These are phyloP conservation scores for Aspergillus jensenii DNA, from an alignment of 2,329 filamentous ascomycete genomes.

Conservation along the genomic window DNA sequence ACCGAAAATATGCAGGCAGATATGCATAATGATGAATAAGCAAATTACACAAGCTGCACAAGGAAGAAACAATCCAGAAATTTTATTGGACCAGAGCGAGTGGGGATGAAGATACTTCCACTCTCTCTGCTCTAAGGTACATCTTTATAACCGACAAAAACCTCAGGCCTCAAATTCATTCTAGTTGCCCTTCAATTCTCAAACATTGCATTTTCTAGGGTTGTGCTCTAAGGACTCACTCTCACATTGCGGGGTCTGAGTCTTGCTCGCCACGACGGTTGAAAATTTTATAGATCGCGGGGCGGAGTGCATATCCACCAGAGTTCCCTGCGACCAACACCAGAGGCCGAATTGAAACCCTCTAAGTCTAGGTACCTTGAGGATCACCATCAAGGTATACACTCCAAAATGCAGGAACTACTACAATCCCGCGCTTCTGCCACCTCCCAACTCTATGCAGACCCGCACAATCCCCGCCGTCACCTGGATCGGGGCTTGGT, in stretches of 20 bases:
- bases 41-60: neutral
- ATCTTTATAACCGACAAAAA: neutral
- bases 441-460: constrained; percentile 47
- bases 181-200: neutral
- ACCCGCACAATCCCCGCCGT: constrained; percentile 42
- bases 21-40: neutral
- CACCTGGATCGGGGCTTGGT: constrained; percentile 61
- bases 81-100: neutral
- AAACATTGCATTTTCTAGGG: neutral
- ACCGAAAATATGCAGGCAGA: neutral
- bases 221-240: neutral
- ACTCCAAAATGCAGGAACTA: constrained; percentile 16
- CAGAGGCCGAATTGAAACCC: neutral
- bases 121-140: neutral
- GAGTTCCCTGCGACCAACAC: neutral
- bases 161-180: neutral
- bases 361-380: neutral
- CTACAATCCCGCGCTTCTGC: constrained; percentile 53
- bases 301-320: neutral
- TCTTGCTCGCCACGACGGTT: neutral
- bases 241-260: neutral
- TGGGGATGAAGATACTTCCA: neutral
- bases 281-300: neutral
- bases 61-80: neutral
- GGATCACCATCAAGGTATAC: neutral